phyloP scores from a whole-genome alignment of 2,329 filamentous ascomycete genomes.

The Diaporthe destruens region DNA sequence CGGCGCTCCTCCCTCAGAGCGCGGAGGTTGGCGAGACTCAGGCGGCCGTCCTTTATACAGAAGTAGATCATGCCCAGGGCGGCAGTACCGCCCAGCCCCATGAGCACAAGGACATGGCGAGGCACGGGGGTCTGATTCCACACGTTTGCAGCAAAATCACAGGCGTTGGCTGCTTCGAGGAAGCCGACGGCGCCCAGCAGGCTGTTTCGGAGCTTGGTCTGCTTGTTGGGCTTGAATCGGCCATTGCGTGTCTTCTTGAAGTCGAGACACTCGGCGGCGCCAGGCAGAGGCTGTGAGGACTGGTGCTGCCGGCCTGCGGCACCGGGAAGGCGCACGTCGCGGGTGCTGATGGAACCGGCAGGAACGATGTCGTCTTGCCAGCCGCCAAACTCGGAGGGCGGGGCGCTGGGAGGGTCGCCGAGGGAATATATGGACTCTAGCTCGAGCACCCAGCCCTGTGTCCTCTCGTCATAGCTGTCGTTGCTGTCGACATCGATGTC shows the following conservation, averaged over 20 bases:
- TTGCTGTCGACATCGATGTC: slow-evolving; percentile 35
- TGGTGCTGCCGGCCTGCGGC: neutral
- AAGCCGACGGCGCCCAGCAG: slow-evolving; percentile 56
- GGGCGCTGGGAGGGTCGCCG: slow-evolving; percentile 34
- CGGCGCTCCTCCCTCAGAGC: slow-evolving; percentile 58
- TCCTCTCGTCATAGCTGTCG: slow-evolving; percentile 27
- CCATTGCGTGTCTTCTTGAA: slow-evolving; percentile 32
- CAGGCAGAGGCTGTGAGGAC: slow-evolving; percentile 36
- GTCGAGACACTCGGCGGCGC: slow-evolving; percentile 37
- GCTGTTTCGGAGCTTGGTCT: slow-evolving; percentile 44
- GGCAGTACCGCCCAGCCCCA: slow-evolving; percentile 64
- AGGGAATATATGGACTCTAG: slow-evolving; percentile 34
- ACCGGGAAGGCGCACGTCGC: slow-evolving; percentile 18
- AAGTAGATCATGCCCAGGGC: slow-evolving; percentile 60
- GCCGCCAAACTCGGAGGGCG: slow-evolving; percentile 28
- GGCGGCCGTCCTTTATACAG: slow-evolving; percentile 58
- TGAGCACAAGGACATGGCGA: slow-evolving; percentile 60
- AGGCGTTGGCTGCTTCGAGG: slow-evolving; percentile 67
- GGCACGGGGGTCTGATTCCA: slow-evolving; percentile 67
- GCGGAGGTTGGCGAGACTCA: slow-evolving; percentile 60
- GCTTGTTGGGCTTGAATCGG: slow-evolving; percentile 26
- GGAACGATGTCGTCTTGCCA: slow-evolving; percentile 35
- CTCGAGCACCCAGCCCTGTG: slow-evolving; percentile 40
- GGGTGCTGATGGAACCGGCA: slow-evolving; percentile 25
- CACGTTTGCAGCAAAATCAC: slow-evolving; percentile 69